phyloP scores from a whole-genome alignment of 208 protist species.

The Leishmania amazonensis region DNA sequence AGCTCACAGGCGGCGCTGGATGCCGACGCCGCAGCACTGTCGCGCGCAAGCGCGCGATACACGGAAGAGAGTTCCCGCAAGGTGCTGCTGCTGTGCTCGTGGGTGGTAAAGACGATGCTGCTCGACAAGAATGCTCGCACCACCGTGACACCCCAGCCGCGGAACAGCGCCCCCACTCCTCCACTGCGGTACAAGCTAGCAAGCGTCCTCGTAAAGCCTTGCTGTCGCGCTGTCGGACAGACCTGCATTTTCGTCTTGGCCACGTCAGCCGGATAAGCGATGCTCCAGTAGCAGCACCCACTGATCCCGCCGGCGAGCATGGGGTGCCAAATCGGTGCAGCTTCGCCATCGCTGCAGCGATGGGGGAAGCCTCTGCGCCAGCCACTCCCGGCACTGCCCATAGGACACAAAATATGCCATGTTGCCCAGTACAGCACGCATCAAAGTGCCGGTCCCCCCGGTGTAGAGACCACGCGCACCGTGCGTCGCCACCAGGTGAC shows the following conservation, averaged over 20 bases:
- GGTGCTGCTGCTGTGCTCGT: constrained; percentile 30
- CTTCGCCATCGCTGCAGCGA: constrained; percentile 15
- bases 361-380: constrained; percentile 21
- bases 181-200: constrained; percentile 41
- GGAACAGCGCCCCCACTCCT: constrained; percentile 61
- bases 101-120: constrained; percentile 52
- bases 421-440: constrained; percentile 76
- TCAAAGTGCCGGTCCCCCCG: constrained; percentile 59
- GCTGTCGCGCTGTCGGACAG: constrained; percentile 29
- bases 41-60: neutral
- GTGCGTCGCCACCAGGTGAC: constrained; percentile 3
- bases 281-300: constrained; percentile 76
- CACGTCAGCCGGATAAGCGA: constrained; percentile 85
- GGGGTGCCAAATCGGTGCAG: constrained; percentile 42
- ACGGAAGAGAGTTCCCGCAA: neutral
- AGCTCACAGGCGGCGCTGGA: neutral
- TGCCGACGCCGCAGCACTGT: constrained; percentile 1
- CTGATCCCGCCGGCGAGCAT: constrained; percentile 77
- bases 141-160: constrained; percentile 62
- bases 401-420: constrained; percentile 82
- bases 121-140: constrained; percentile 65
- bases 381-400: constrained; percentile 48
- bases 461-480: constrained; percentile 59
- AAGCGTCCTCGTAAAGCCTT: constrained; percentile 34
- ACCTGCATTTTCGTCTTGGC: constrained; percentile 86